phyloP scores from a whole-genome alignment of 345 rosid species.

The Populus deltoides region DNA sequence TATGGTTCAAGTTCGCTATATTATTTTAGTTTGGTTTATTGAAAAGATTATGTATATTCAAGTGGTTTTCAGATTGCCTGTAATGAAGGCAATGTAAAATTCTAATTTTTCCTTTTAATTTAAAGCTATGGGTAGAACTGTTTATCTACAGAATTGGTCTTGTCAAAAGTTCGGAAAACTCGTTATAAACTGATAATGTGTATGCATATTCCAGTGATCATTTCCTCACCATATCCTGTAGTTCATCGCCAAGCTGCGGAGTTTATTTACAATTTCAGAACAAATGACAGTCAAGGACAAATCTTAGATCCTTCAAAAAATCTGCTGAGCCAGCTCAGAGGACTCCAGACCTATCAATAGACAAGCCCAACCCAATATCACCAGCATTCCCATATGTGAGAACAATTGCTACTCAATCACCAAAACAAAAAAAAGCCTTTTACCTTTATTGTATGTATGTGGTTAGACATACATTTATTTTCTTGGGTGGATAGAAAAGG shows the following conservation, averaged over 20 bases:
- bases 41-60: neutral
- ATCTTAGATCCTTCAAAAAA: neutral
- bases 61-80: conserved; percentile 1
- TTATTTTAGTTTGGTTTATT: neutral
- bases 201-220: neutral
- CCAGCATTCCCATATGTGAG: neutral
- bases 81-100: neutral
- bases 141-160: neutral
- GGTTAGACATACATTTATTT: neutral
- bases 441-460: neutral
- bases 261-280: neutral
- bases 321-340: neutral
- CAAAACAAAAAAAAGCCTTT: neutral
- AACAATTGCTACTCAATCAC: neutral
- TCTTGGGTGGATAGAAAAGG: neutral
- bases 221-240: neutral
- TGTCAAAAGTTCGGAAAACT: neutral
- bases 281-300: neutral
- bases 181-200: neutral
- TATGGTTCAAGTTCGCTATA: conserved; percentile 24
- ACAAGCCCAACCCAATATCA: neutral
- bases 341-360: neutral
- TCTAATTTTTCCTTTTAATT: neutral
- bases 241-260: neutral
- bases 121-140: neutral